A percentile compares a stretch with the other conserved stretches of the same genome.
These are phyloP conservation scores for Baeospora myosura DNA, from an alignment of 1,284 basidiomycete species.

Conservation along the genomic window DNA sequence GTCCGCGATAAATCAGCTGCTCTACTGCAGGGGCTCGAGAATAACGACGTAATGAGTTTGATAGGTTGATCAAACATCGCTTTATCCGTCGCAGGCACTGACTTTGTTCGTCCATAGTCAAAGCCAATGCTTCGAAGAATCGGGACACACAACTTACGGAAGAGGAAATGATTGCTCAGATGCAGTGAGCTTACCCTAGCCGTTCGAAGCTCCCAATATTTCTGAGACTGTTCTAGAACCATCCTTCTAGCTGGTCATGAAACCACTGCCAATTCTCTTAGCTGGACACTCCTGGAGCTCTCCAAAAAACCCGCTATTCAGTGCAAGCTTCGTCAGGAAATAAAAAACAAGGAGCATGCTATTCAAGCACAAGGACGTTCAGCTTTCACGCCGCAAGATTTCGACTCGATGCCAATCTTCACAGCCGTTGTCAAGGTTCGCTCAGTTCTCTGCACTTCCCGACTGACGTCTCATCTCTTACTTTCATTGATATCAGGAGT, in stretches of 20 bases:
- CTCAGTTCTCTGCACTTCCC: conserved; percentile 29
- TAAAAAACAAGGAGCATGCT: conserved; percentile 5
- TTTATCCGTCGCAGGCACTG: background rate
- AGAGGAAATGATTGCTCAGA: conserved; percentile 7
- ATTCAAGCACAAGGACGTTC: conserved; percentile 5
- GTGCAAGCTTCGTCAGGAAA: conserved; percentile 14
- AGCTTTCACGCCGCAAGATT: conserved; percentile 13
- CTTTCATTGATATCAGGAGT: conserved; percentile 31
- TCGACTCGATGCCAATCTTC: conserved; percentile 15
- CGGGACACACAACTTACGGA: conserved; percentile 2
- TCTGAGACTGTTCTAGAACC: conserved; percentile 16
- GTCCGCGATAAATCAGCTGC: background rate
- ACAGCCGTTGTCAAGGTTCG: conserved; percentile 22
- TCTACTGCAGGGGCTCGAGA: conserved; percentile 14
- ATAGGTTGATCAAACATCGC: conserved; percentile 6
- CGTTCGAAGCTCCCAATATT: background rate
- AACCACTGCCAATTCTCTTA: conserved; percentile 37
- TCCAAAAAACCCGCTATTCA: conserved; percentile 14
- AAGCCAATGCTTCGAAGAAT: conserved; percentile 3
- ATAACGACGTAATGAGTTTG: conserved; percentile 31
- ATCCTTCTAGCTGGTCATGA: conserved; percentile 42
- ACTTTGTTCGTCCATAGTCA: background rate
- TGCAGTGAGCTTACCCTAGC: background rate
- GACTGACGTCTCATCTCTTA: conserved; percentile 16
- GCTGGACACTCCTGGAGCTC: conserved; percentile 29